phyloP scores from a whole-genome alignment of 768 basidiomycete genomes.

The Pholiota molesta region DNA sequence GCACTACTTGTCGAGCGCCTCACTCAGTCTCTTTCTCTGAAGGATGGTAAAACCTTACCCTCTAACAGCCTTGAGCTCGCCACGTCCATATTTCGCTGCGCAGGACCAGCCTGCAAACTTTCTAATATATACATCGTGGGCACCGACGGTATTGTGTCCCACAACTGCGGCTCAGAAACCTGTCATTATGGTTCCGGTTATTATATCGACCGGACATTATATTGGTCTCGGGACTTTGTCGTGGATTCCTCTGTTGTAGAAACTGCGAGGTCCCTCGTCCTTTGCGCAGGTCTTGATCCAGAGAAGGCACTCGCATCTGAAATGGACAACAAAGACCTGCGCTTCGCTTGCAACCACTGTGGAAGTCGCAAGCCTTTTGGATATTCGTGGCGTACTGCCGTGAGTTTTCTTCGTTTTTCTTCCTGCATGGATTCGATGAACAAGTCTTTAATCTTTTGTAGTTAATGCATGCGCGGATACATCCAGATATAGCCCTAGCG shows the following conservation, averaged over 20 bases:
- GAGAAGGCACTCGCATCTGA: background rate
- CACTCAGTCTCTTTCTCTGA: conserved; percentile 15
- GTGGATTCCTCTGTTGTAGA: background rate
- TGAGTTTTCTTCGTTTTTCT: background rate
- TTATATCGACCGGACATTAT: no score
- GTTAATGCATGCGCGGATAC: no score
- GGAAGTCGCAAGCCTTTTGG: background rate
- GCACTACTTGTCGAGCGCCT: background rate
- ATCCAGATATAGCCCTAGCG: no score
- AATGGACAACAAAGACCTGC: background rate
- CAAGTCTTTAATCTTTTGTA: background rate
- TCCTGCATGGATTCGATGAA: no score
- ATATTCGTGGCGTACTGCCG: background rate
- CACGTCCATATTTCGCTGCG: background rate
- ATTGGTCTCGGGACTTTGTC: background rate
- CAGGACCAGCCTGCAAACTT: background rate
- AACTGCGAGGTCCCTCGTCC: background rate
- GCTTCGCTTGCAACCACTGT: background rate
- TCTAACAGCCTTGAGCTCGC: background rate
- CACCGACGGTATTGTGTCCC: background rate
- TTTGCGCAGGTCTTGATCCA: background rate
- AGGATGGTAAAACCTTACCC: background rate
- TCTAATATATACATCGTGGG: background rate
- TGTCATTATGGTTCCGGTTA: no score
- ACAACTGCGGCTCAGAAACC: background rate